Evolutionary conservation across 176 grass and related monocot species (phyloP), one percentile per base, ranked within the genome.

Genomic region (Bonia amplexicaulis): DNA sequence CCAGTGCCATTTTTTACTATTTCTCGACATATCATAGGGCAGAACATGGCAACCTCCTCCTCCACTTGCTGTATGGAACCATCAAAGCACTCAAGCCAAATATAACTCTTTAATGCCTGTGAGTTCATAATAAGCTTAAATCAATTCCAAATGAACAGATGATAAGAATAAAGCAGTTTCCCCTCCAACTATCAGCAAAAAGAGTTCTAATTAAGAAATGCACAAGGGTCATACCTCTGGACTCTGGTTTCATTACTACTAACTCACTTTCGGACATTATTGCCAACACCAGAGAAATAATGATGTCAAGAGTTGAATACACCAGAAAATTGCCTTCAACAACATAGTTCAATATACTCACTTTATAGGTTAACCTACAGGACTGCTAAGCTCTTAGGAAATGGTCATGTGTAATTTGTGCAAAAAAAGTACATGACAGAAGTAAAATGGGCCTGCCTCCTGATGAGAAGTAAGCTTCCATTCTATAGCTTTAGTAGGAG

Each of bases 51-150:
- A 90, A 95, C 93, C 84, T 98, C 96, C 78, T 98, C 96, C 80
- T 98, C 96, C 45, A 98, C 93, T 95, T 98, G 96, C 40, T 92
- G 96, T 78, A 98, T 98, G 37, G 96, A 98, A 83, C 96, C 96
- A 91, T 95, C 96, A 87, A 91, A 85, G 61, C 93, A 98, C 85
- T 95, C 88, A 86, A 98, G 91, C 27, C 93, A 91, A 94, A 98
- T 90, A 85, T 92, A 95, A 81, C 88, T 92, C 91, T 98, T 98
- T 84, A 98, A 90, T 0, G 86, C 91, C 96, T 31, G 90, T 64
- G 8, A 40, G 26, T 66, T 73, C 22, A 79, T 37, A 85, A 63
- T 71, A 77, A 72, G 35, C 19, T 48, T 62, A 78, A 58, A 3
- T 16, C 29, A 82, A 63, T 29, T 0, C 15, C 39, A 69, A 39